Evolutionary conservation across 2,329 filamentous ascomycete genomes (phyloP), one percentile per base, ranked within the genome.

Genomic region (Sordariomycetes sp.): DNA sequence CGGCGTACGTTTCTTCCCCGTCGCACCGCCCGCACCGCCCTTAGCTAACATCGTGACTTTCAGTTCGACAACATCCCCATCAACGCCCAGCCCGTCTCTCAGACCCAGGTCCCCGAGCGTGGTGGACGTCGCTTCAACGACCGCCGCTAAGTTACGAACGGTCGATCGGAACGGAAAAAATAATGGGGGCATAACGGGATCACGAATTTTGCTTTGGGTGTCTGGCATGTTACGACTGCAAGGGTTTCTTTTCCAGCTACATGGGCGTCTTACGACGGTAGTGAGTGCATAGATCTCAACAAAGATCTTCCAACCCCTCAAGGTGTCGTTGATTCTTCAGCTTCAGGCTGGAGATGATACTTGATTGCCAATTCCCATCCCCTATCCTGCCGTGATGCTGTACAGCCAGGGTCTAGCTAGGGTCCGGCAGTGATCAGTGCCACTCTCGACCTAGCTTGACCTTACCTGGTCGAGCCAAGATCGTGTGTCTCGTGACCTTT

Each of bases 31-130:
- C 10, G 4, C 14, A 17, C 12, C 9, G 5, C 28, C 24, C 26
- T 28, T 32, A 20, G 14, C 29, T 21, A n/a, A 31, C 29, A 21
- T 21, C 18, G 25, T 6, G 7, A 17, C 8, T 14, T 1, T 3
- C 55, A 95, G 88, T 98, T 98, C 75, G 92, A 98, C 70, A 79
- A 79, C 51, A 88, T 98, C 67, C 84, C 90, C 64, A 86, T 94
- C 82, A 95, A 93, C 71, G 86, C 96, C 57, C 79, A 93, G 54
- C 70, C 82, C 50, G 87, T 98, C 51, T 74, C 82, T 52, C 88
- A 96, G 73, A 79, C 86, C 64, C 88, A 95, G 74, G 68, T 75
- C 46, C 66, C 75, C 58, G 88, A 95, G 72, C 84, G 87, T 50
- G 68, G 70, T 47, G 77, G 75, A 51, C 82, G 83, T 59, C 77